Percentiles rank a stretch among this genome's conserved stretches.
Evolutionary conservation across 2,329 filamentous ascomycete genomes (phyloP).

Genomic region (Dothideomycetes sp.): DNA sequence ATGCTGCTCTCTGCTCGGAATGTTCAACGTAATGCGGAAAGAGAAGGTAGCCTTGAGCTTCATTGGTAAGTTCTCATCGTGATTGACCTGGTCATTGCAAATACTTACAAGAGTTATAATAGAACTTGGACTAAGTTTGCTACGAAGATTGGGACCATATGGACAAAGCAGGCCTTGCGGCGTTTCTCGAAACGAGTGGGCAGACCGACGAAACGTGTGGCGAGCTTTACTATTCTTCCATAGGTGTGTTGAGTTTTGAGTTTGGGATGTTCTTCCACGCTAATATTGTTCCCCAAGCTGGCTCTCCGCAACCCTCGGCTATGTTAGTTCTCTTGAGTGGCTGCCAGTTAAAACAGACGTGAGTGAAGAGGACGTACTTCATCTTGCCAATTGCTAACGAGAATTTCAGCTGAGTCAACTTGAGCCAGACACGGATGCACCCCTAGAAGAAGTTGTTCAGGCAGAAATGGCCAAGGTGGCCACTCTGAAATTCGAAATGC

Average conservation of each 20-base stretch:
- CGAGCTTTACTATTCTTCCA: conserved; percentile 4
- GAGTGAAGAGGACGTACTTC: too few species aligned
- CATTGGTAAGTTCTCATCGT: neutral
- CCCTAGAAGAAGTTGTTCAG: conserved; percentile 2
- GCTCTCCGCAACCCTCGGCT: conserved; percentile 7
- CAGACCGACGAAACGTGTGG: conserved; percentile 2
- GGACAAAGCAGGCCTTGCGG: neutral
- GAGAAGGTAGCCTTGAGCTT: conserved; percentile 6
- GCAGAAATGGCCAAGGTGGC: conserved; percentile 8
- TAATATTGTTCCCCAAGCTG: too few species aligned
- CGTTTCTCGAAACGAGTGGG: conserved; percentile 2
- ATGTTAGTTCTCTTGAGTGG: neutral
- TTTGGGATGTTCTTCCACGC: too few species aligned
- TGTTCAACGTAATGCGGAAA: conserved; percentile 6
- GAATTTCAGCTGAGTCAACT: too few species aligned
- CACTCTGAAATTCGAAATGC: conserved; percentile 5
- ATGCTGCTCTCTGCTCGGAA: neutral
- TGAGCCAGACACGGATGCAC: neutral
- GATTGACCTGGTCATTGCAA: neutral
- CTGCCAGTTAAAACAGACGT: neutral
- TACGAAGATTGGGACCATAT: neutral
- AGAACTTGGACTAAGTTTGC: conserved; percentile 5
- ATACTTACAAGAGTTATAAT: neutral
- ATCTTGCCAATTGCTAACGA: too few species aligned
- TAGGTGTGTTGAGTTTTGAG: too few species aligned